These are phyloP conservation scores for Clonostachys rosea DNA, from an alignment of 2,329 filamentous ascomycete genomes.

Conservation along the genomic window DNA sequence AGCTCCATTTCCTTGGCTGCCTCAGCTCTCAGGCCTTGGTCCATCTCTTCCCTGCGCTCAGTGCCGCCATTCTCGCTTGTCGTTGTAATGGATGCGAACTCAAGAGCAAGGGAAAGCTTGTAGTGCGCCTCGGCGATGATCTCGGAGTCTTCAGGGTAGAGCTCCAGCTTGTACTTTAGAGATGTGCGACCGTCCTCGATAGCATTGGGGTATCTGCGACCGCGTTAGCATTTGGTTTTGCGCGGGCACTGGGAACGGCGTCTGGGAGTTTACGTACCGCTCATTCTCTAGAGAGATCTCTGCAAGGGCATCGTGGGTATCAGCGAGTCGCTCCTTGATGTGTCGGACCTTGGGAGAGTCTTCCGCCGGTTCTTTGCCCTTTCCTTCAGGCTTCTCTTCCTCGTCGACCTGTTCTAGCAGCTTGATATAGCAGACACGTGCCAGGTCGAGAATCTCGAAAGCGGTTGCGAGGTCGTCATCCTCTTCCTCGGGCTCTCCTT, in stretches of 20 bases:
- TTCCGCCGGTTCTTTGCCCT: slow-evolving; percentile 34
- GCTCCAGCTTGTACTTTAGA: slow-evolving; percentile 70
- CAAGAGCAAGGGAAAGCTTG: slow-evolving; percentile 90
- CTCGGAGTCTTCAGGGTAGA: slow-evolving; percentile 77
- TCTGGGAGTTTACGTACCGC: slow-evolving; percentile 38
- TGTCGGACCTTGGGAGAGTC: slow-evolving; percentile 43
- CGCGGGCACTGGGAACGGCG: not conserved
- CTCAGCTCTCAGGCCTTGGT: slow-evolving; percentile 67
- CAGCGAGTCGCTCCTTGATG: slow-evolving; percentile 81
- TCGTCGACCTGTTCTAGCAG: slow-evolving; percentile 36
- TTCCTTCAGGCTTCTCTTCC: slow-evolving; percentile 26
- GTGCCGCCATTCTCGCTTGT: slow-evolving; percentile 41
- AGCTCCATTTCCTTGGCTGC: slow-evolving; percentile 67
- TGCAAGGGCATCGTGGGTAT: slow-evolving; percentile 89
- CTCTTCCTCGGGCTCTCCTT: slow-evolving; percentile 48
- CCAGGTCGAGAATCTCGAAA: slow-evolving; percentile 80
- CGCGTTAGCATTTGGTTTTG: slow-evolving; percentile 1
- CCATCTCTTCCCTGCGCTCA: slow-evolving; percentile 47
- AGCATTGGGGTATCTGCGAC: slow-evolving; percentile 69
- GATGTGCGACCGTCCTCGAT: slow-evolving; percentile 77
- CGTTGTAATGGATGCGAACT: slow-evolving; percentile 80
- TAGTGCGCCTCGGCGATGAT: slow-evolving; percentile 92
- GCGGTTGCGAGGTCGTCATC: slow-evolving; percentile 74
- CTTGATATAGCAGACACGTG: slow-evolving; percentile 61
- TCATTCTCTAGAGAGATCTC: slow-evolving; percentile 98